Percentiles rank a stretch among this genome's conserved stretches.
Conservation (phyloP, 176 grass and related monocot genomes). For the Juncus effusus region DNA sequence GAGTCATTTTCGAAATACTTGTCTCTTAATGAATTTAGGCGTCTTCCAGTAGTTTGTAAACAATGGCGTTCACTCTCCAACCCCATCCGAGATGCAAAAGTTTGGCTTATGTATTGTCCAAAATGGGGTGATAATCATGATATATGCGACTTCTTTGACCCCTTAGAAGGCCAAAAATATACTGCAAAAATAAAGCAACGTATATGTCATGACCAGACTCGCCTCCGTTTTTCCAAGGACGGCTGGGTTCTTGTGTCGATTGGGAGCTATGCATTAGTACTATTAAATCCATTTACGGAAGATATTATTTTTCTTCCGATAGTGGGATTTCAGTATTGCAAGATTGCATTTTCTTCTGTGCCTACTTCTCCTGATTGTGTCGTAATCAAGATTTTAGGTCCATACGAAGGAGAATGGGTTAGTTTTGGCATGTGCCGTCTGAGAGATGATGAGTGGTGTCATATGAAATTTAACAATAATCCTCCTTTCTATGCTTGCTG, state of each 20-base stretch:
- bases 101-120: conserved; percentile 15
- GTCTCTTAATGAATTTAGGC: conserved; percentile 7
- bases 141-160: not conserved
- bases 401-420: not conserved
- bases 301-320: not conserved
- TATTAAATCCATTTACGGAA: not conserved
- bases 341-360: conserved; percentile 22
- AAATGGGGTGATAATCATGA: not conserved
- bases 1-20: conserved; percentile 5
- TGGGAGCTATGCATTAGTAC: not conserved
- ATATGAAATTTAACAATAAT: not conserved
- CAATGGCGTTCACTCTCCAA: conserved; percentile 9
- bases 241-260: not conserved
- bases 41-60: conserved; percentile 22
- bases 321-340: not conserved
- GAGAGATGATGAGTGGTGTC: not conserved
- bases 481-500: not conserved
- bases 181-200: not conserved
- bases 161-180: not conserved
- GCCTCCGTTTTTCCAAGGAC: conserved; percentile 4
- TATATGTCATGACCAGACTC: not conserved
- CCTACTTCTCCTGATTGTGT: conserved; percentile 19
- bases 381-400: not conserved
- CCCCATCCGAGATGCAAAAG: not conserved
- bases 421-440: not conserved